phyloP scores from a whole-genome alignment of 176 grass and related monocot genomes.

The Aegilops longissima region DNA sequence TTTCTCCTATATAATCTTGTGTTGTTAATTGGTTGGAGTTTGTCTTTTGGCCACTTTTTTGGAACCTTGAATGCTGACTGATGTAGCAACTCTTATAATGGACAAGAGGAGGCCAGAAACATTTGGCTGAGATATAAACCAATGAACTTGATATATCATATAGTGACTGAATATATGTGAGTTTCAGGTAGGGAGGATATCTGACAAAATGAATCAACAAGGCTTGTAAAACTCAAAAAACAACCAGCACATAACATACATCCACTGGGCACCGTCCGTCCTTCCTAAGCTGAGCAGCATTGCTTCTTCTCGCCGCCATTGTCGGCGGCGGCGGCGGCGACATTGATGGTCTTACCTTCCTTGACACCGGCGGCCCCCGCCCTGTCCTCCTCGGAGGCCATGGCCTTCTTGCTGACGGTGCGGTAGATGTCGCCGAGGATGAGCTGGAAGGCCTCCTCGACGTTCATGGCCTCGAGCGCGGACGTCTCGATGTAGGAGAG shows the following conservation, averaged over 20 bases:
- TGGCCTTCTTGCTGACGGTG: slow-evolving; percentile 72
- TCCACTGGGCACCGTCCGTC: neutral
- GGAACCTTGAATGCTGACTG: too few species aligned
- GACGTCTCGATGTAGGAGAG: slow-evolving; percentile 89
- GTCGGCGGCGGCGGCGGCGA: slow-evolving; percentile 38
- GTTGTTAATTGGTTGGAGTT: too few species aligned
- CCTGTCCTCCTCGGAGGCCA: slow-evolving; percentile 46
- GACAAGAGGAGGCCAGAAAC: too few species aligned
- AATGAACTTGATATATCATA: slow-evolving; percentile 32
- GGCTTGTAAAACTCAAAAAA: slow-evolving; percentile 33
- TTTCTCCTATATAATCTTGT: too few species aligned
- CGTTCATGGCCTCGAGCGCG: slow-evolving; percentile 76
- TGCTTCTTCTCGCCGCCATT: slow-evolving; percentile 48
- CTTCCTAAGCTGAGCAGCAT: slow-evolving; percentile 71
- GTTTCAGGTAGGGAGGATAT: slow-evolving; percentile 29
- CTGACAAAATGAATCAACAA: slow-evolving; percentile 51
- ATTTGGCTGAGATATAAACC: neutral
- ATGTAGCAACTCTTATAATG: too few species aligned
- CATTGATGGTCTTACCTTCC: slow-evolving; percentile 81
- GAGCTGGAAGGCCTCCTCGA: slow-evolving; percentile 82
- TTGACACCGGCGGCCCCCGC: slow-evolving; percentile 37
- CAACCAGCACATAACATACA: slow-evolving; percentile 21
- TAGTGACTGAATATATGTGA: slow-evolving; percentile 40
- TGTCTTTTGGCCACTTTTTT: too few species aligned
- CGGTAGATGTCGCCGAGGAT: slow-evolving; percentile 77